Evolutionary conservation across 164 flowering plant species (phyloP), one percentile per base, ranked within the genome.

Genomic region (Saururus chinensis): DNA sequence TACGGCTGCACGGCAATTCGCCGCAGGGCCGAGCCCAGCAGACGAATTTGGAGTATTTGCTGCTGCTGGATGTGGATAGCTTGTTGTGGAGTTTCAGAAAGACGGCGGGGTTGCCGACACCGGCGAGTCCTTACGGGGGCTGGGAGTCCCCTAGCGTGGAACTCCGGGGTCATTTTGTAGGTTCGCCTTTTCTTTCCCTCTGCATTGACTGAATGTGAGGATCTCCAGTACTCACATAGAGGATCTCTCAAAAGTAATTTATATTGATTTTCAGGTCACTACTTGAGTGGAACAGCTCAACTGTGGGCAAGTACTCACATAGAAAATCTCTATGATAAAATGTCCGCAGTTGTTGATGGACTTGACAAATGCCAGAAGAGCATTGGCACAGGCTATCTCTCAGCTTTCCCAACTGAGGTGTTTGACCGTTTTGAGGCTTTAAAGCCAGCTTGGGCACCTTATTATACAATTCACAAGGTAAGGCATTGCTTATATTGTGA

Each of bases 121-220:
- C 79, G 0, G 90, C 92, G 3, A 53, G n/a, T 13, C 73, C 98
- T 0, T 86, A 88, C 67, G 88, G 83, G 26, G 98, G 98, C 0
- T 93, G 97, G 98, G 98, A 93, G 70, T 75, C 11, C 0, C 85
- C 92, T 0, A 26, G 22, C 23, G 4, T 0, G 16, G 89, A 93
- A 80, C 96, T 93, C 65, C 87, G 98, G 0, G 98, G 98, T 24
- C 98, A 93, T 76, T 93, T 93, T 72, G 96, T 89, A n/a, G 96
- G 97, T 88, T 5, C n/a, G 51, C 16, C 13, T 1, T 21, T 21
- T 21, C 14, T 17, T 20, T 19, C 19, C 23, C 19, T 59, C 19
- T 20, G 14, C 4, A 19, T 6, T 54, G n/a, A n/a, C n/a, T n/a
- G 4, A 54, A 54, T 54, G 1, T 12, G 25, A 54, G n/a, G 9